Conservation (phyloP, 495 filamentous ascomycete genomes). For the Trichoderma virens region DNA sequence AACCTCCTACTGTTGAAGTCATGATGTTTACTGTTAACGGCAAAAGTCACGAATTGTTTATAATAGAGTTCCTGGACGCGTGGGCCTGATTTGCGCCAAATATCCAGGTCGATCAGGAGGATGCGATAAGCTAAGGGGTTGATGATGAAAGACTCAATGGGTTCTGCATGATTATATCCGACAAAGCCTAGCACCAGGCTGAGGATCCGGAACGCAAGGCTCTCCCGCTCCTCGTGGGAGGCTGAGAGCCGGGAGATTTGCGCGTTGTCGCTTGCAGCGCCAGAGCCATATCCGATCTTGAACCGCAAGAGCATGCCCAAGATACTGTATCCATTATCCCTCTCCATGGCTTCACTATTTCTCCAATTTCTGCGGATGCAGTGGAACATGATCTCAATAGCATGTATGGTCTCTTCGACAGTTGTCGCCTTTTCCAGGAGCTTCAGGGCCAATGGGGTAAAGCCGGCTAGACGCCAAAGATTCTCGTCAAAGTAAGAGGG, state of each 20-base stretch:
- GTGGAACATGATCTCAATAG: conserved; percentile 75
- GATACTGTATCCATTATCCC: conserved; percentile 89
- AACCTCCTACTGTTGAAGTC: conserved; percentile 84
- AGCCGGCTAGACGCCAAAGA: conserved; percentile 86
- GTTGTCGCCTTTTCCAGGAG: conserved; percentile 68
- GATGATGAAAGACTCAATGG: conserved; percentile 82
- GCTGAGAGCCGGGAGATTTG: conserved; percentile 28
- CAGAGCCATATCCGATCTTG: conserved; percentile 54
- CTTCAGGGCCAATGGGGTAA: conserved; percentile 74
- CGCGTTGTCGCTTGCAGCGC: not conserved
- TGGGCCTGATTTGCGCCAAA: conserved; percentile 72
- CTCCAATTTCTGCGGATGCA: conserved; percentile 85
- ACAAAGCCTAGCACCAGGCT: conserved; percentile 74
- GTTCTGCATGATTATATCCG: conserved; percentile 69
- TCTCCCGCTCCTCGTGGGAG: conserved; percentile 49
- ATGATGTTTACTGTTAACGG: conserved; percentile 76
- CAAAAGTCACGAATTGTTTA: conserved; percentile 79
- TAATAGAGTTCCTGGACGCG: conserved; percentile 82
- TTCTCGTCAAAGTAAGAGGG: conserved; percentile 83
- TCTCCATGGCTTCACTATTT: conserved; percentile 97
- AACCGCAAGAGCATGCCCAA: conserved; percentile 67
- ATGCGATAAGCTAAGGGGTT: conserved; percentile 92
- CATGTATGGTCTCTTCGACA: conserved; percentile 60
- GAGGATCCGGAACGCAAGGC: conserved; percentile 63
- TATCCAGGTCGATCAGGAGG: conserved; percentile 83